Conservation (phyloP, 192 early-diverging fungal genomes). For the Mortierella antarctica region DNA sequence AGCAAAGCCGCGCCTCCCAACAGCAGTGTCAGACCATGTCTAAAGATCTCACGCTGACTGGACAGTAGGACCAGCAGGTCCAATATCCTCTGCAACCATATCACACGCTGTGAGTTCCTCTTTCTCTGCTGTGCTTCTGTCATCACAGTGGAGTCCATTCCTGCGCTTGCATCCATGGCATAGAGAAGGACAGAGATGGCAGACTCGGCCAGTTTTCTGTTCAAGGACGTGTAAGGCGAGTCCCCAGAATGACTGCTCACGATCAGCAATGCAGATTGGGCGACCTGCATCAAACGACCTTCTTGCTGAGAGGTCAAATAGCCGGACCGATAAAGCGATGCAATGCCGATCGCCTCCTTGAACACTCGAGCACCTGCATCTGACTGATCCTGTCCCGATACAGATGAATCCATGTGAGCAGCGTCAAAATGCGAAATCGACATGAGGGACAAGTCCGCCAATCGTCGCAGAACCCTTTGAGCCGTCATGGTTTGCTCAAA, state of each 20-base stretch:
- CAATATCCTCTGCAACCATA: conserved; percentile 60
- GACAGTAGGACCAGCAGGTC: conserved; percentile 61
- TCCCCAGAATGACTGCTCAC: neutral
- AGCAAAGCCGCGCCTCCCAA: conserved; percentile 43
- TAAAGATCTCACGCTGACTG: conserved; percentile 15
- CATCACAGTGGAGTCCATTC: neutral
- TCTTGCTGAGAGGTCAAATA: conserved; percentile 44
- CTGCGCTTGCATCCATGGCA: conserved; percentile 34
- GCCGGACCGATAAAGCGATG: conserved; percentile 43
- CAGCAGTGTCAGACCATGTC: conserved; percentile 20
- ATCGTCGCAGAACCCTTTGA: conserved; percentile 25
- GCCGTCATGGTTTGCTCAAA: neutral
- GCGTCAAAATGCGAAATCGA: conserved; percentile 43
- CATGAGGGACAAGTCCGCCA: conserved; percentile 46
- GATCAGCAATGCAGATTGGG: conserved; percentile 29
- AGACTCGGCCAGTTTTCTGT: conserved; percentile 13
- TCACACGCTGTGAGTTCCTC: conserved; percentile 19
- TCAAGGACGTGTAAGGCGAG: neutral
- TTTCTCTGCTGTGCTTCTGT: conserved; percentile 6
- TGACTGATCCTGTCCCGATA: neutral
- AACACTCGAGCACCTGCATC: conserved; percentile 19
- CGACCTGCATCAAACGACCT: conserved; percentile 11
- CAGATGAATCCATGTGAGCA: conserved; percentile 15
- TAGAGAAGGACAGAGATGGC: conserved; percentile 45
- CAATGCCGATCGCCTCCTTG: conserved; percentile 30